phyloP scores from a whole-genome alignment of 306 rosid genomes.

The Comarum palustre region DNA sequence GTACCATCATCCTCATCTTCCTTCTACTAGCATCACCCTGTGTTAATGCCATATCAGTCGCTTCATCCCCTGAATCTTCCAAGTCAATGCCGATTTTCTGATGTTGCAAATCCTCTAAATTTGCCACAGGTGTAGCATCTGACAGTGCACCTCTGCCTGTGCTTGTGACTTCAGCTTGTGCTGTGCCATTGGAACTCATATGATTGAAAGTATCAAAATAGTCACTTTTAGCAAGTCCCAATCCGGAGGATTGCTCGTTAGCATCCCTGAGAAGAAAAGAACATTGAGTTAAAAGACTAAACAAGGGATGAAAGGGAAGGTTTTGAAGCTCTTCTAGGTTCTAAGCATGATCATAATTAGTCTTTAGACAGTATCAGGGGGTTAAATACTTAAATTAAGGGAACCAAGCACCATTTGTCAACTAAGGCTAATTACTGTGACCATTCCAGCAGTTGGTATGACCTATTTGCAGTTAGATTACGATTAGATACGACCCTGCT shows the following conservation, averaged over 20 bases:
- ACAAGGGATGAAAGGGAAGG: background rate
- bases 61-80: constrained; percentile 73
- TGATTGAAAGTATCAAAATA: constrained; percentile 6
- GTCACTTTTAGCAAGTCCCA: constrained; percentile 11
- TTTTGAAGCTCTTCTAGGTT: background rate
- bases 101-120: constrained; percentile 25
- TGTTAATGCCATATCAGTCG: constrained; percentile 26
- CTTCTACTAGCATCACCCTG: constrained; percentile 50
- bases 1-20: constrained; percentile 75
- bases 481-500: background rate
- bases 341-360: background rate
- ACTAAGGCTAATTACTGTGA: background rate
- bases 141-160: constrained; percentile 24
- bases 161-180: constrained; percentile 31
- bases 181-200: constrained; percentile 7
- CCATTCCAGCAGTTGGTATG: background rate
- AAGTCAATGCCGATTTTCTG: constrained; percentile 42
- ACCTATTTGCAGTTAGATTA: background rate
- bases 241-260: constrained; percentile 8
- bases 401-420: background rate
- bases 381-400: background rate
- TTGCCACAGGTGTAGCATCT: constrained; percentile 22
- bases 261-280: constrained; percentile 31
- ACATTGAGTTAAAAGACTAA: background rate
- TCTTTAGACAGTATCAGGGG: too few relatives aligned